These are phyloP conservation scores for Pythium biforme DNA, from an alignment of 352 stramenopile species.

Conservation along the genomic window DNA sequence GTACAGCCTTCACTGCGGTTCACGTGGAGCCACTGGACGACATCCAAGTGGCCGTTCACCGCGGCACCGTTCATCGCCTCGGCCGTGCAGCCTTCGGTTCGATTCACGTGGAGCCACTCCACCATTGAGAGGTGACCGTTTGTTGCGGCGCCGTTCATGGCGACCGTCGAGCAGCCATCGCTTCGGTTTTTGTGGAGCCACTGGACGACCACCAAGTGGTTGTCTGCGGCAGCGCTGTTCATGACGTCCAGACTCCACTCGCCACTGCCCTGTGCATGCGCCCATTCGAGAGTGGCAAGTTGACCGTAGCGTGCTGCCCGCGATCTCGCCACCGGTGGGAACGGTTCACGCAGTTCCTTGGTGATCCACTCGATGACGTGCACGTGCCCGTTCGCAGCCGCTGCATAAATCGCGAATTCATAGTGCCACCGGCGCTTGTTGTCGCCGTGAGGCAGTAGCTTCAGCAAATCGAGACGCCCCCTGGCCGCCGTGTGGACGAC, in stretches of 20 bases:
- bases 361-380: constrained; percentile 10
- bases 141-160: constrained; percentile 6
- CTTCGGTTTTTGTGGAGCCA: constrained; percentile 7
- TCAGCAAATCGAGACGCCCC: constrained; percentile 2
- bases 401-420: constrained; percentile 8
- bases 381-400: constrained; percentile 10
- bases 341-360: background rate
- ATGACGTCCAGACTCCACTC: constrained; percentile 11
- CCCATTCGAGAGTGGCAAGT: constrained; percentile 9
- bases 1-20: constrained; percentile 10
- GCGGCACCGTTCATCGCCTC: constrained; percentile 18
- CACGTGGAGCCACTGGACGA: constrained; percentile 11
- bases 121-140: constrained; percentile 13
- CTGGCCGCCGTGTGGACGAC: background rate
- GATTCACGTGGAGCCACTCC: constrained; percentile 15
- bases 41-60: background rate
- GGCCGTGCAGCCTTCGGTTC: constrained; percentile 14
- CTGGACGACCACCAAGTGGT: constrained; percentile 10
- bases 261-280: background rate
- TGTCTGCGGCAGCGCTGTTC: background rate
- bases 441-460: background rate
- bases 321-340: background rate
- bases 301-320: constrained; percentile 10
- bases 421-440: background rate
- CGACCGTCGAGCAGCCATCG: constrained; percentile 4